Evolutionary conservation across 768 basidiomycete species (phyloP).

Genomic region (Termitomyces sp.): DNA sequence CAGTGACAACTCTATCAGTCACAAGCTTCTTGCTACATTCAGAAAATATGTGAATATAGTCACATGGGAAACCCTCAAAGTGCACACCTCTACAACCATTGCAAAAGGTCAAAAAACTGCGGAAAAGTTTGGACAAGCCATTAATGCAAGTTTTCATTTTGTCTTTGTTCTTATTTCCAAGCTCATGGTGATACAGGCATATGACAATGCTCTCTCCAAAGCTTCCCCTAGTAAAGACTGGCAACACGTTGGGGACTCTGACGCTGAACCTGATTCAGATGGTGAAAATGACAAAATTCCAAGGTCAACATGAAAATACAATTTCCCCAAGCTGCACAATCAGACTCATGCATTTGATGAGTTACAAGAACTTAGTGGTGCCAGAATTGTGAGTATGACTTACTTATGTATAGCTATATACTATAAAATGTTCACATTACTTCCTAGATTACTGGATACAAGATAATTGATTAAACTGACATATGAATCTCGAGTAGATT

Average conservation of each 20-base stretch:
- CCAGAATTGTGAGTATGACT: neutral
- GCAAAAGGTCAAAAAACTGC: constrained; percentile 19
- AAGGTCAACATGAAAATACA: constrained; percentile 7
- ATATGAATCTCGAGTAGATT: neutral
- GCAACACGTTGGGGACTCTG: too few relatives aligned
- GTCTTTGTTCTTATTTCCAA: neutral
- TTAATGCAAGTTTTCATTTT: constrained; percentile 19
- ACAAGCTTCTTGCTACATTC: constrained; percentile 22
- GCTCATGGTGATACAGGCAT: neutral
- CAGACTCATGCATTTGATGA: too few relatives aligned
- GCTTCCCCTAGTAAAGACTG: neutral
- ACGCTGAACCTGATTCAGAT: too few relatives aligned
- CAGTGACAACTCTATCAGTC: constrained; percentile 14
- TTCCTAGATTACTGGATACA: neutral
- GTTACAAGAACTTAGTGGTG: neutral
- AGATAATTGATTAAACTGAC: neutral
- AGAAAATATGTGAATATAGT: constrained; percentile 25
- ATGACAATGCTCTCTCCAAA: neutral
- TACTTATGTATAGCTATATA: neutral
- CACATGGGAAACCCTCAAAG: constrained; percentile 24
- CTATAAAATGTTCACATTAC: neutral
- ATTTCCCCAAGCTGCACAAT: too few relatives aligned
- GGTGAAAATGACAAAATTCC: too few relatives aligned
- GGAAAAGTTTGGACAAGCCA: constrained; percentile 10
- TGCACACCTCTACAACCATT: constrained; percentile 29